phyloP scores from a whole-genome alignment of 192 early-diverging fungal species.

The Diversispora epigaea region DNA sequence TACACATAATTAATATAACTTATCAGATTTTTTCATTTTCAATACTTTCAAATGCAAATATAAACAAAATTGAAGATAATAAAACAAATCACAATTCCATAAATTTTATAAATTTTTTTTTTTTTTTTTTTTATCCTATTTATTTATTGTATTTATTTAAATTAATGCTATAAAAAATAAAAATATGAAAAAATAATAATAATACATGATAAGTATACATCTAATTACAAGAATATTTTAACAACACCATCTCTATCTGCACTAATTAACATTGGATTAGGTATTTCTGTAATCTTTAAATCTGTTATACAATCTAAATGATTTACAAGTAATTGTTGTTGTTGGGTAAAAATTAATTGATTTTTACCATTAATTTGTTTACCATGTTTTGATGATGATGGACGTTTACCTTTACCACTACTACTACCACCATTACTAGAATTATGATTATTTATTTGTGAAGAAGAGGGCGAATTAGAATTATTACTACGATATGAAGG shows the following conservation, averaged over 20 bases:
- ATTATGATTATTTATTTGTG: background rate
- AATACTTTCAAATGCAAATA: too few relatives aligned
- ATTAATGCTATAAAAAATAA: background rate
- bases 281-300: slow-evolving; percentile 63
- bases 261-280: slow-evolving; percentile 75
- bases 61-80: too few relatives aligned
- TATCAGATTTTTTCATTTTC: too few relatives aligned
- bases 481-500: slow-evolving; percentile 42
- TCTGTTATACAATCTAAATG: slow-evolving; percentile 78
- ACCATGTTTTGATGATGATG: background rate
- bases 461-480: slow-evolving; percentile 24
- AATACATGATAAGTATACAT: background rate
- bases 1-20: too few relatives aligned
- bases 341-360: slow-evolving; percentile 46
- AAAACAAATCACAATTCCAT: too few relatives aligned
- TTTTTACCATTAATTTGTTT: slow-evolving; percentile 41
- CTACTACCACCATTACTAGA: background rate
- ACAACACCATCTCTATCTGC: slow-evolving; percentile 77
- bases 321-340: slow-evolving; percentile 57
- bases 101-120: background rate
- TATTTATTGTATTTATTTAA: background rate
- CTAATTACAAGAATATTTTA: slow-evolving; percentile 51
- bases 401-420: background rate
- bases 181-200: too few relatives aligned
- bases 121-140: background rate